These are phyloP conservation scores for carrot (Daucus carota) DNA, from an alignment of 129 eudicot species.

Conservation along the genomic window DNA sequence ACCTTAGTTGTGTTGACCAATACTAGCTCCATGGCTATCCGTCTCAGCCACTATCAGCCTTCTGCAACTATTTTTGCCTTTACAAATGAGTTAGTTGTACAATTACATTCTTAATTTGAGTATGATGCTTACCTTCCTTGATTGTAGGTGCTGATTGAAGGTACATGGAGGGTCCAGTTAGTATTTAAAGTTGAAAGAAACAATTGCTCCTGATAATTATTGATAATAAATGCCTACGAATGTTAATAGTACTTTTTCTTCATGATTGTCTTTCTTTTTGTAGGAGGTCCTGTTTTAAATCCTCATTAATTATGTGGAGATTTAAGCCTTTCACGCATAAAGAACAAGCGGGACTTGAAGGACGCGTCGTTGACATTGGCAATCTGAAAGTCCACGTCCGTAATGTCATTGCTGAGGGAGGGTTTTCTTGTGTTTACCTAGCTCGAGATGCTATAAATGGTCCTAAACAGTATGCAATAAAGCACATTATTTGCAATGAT, in stretches of 20 bases:
- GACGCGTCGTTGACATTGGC: conserved; percentile 80
- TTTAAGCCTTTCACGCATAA: conserved; percentile 76
- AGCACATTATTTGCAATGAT: conserved; percentile 92
- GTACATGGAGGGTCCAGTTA: too few species aligned
- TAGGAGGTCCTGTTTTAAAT: not conserved
- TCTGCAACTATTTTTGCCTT: too few species aligned
- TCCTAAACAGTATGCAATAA: conserved; percentile 87
- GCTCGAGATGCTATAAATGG: conserved; percentile 84
- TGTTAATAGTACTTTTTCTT: not conserved
- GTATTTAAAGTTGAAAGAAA: too few species aligned
- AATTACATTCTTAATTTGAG: too few species aligned
- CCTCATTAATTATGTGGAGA: conserved; percentile 64
- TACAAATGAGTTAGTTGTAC: too few species aligned
- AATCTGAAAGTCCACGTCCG: conserved; percentile 79
- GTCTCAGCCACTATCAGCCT: too few species aligned
- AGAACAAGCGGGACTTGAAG: conserved; percentile 91
- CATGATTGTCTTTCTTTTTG: not conserved
- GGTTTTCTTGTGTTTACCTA: conserved; percentile 89
- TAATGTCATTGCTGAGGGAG: conserved; percentile 89
- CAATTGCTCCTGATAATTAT: too few species aligned
- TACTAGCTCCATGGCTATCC: too few species aligned
- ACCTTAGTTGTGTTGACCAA: too few species aligned
- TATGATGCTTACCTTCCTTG: too few species aligned
- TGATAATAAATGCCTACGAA: not conserved
- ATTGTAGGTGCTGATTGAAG: too few species aligned